Evolutionary conservation across 2,329 filamentous ascomycete genomes (phyloP), one percentile per base, ranked within the genome.

Genomic region (Fusarium sp.): DNA sequence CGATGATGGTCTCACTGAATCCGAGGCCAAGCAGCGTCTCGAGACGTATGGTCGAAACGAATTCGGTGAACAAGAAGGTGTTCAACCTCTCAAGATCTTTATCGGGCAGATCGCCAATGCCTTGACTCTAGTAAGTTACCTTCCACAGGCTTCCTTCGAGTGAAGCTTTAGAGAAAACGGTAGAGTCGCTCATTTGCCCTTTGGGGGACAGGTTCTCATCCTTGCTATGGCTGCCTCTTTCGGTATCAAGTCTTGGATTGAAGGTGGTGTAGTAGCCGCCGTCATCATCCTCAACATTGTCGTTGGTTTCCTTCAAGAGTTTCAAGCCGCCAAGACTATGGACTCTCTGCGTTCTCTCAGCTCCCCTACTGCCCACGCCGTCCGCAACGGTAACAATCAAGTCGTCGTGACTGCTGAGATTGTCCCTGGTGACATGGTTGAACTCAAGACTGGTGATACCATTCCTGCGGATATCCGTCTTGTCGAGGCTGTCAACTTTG

Each of bases 31-130:
- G 71, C 76, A 78, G 15, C 87, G 90, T 28, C 82, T 91, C 4
- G 85, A 88, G 32, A 81, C 88, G 52, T 87, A 89, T 81, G 91
- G 91, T 8, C 81, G 83, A 22, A 93, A 93, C 73, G 88, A 92
- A 66, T 86, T 93, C 17, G 89, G 90, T 58, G 88, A 90, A 52
- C 86, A 84, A 12, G 84, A 87, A 60, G 88, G 88, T 14, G 90
- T 93, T 28, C 88, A 88, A 62, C 86, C 89, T 34, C 74, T 87
- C 62, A 91, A 91, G 78, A 93, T 93, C 68, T 82, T 93, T 28
- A 83, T 92, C 55, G 85, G 87, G 38, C 91, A 93, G 78, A 84
- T 93, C 60, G 90, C 90, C 67, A 93, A 93, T 80, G 91, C 91
- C 20, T 89, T 93, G 88, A 92, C 89, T 73, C 80, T 93, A 81